Conservation (phyloP, 495 filamentous ascomycete species). For the Penicillium lagena region DNA sequence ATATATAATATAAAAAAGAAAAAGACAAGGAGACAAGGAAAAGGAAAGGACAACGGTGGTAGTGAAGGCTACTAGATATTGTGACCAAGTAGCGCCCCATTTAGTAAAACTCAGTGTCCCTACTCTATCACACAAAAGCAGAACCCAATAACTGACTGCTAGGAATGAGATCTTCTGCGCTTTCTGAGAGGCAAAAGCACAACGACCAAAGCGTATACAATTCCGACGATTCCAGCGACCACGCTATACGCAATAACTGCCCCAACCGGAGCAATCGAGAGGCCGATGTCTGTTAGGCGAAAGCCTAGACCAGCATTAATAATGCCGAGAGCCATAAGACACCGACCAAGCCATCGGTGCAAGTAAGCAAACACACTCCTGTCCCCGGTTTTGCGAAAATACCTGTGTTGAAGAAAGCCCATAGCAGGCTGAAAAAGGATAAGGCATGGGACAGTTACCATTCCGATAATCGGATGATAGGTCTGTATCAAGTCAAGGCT, state of each 20-base stretch:
- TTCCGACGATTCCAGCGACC: conserved; percentile 47
- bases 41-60: too few relatives aligned
- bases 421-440: conserved; percentile 59
- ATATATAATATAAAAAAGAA: too few relatives aligned
- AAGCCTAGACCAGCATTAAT: conserved; percentile 69
- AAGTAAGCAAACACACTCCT: conserved; percentile 50
- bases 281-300: conserved; percentile 27
- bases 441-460: conserved; percentile 46
- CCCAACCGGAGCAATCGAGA: conserved; percentile 12
- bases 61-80: too few relatives aligned
- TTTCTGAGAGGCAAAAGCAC: too few relatives aligned
- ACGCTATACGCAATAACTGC: conserved; percentile 54
- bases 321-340: conserved; percentile 55
- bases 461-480: conserved; percentile 50
- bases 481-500: conserved; percentile 3
- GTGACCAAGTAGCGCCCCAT: too few relatives aligned
- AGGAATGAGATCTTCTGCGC: too few relatives aligned
- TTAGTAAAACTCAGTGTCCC: too few relatives aligned
- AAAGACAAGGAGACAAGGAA: too few relatives aligned
- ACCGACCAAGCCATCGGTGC: conserved; percentile 68
- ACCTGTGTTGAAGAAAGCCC: conserved; percentile 56
- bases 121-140: too few relatives aligned
- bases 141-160: too few relatives aligned
- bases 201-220: conserved; percentile 34
- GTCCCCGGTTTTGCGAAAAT: conserved; percentile 32